Evolutionary conservation across 2,329 filamentous ascomycete species (phyloP), one percentile per base, ranked within the genome.

Genomic region (Grosmannia penicillata): DNA sequence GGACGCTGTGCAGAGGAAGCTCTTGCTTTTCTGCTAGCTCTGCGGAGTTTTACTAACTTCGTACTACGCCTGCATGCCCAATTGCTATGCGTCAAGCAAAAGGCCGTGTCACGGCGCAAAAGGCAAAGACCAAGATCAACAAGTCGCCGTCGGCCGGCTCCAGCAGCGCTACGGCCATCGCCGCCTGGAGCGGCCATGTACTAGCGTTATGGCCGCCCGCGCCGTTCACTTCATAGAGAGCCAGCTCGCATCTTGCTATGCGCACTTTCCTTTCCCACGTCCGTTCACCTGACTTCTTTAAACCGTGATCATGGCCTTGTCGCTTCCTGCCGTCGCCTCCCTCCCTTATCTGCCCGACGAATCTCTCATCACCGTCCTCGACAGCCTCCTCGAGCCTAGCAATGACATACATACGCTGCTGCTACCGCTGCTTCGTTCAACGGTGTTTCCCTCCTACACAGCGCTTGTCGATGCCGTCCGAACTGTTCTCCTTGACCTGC

Each of bases 331-430:
- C 22, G 63, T 78, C 49, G 53, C 62, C 33, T 58, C 61, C 13
- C 61, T 93, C 28, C 61, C 67, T 21, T 58, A 61, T 33, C 68
- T 78, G 35, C 53, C 75, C 15, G 65, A 72, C 23, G 50, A 63
- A 22, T 60, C 69, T 17, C 68, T 81, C 40, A 66, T 64, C 27
- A 52, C 58, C 5, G 62, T 77, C 36, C 71, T 94, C 35, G 82
- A 93, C 58, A 67, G 77, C 4, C 76, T 94, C 42, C 94, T 95
- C 58, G 87, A 95, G 55, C 82, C 83, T 14, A 86, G 79, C 38
- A 63, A 70, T 1, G 72, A 78, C 36, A 73, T 95, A 1, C 84
- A 89, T 56, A 65, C 69, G 11, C 66, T 91, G 13, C 72, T 82
- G 14, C 55, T 83, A 6, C 81, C 82, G 2, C 60, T 79, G 3